Base-by-base conservation (phyloP, 371 early-diverging fungal genomes). In the Saksenaea vasiformis region DNA sequence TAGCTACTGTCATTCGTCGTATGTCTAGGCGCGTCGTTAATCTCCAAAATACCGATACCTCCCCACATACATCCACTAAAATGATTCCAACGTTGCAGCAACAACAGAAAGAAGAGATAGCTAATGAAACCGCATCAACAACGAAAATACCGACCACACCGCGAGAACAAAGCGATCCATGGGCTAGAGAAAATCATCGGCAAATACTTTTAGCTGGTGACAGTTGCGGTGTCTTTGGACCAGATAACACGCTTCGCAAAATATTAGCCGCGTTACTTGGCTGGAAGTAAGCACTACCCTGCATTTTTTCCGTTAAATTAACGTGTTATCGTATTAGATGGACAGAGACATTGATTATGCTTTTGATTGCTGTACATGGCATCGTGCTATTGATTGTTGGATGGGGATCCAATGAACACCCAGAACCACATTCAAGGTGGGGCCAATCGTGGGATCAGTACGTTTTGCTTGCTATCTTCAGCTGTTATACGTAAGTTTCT, bases 401-500 rank as follows among this genome's bases (percentile, higher is more conserved):
- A 11, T 86, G 86, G 69, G 79, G 74, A 24, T 65, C 69, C 1
- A 54, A 69, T 43, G 69, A 67, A 7, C 28, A 66, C 19, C 67
- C 77, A 27, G 51, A 69, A 38, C 74, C 77, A 68, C 75, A 70
- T n/a, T 47, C 44, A n/a, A 24, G 64, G 14, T 87, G 83, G 82
- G 82, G 84, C 5, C 63, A 70, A 22, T 78, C 76, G 11, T 86
- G 87, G 86, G 78, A 82, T 58, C 86, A 87, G 60, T 82, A 75
- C 71, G 78, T 76, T 10, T 64, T 87, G 4, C 58, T 89, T 9
- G 77, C 55, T 5, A 80, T 89, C 38, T 89, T 85, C 64, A 67
- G 71, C 37, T 66, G 81, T 54, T 86, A 86, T 62, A 85, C 89
- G 89, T 84, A 82, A 74, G 78, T 62, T 57, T 19, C 17, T 54